Evolutionary conservation across 371 early-diverging fungal species (phyloP).

Genomic region (Rhizopus microsporus): DNA sequence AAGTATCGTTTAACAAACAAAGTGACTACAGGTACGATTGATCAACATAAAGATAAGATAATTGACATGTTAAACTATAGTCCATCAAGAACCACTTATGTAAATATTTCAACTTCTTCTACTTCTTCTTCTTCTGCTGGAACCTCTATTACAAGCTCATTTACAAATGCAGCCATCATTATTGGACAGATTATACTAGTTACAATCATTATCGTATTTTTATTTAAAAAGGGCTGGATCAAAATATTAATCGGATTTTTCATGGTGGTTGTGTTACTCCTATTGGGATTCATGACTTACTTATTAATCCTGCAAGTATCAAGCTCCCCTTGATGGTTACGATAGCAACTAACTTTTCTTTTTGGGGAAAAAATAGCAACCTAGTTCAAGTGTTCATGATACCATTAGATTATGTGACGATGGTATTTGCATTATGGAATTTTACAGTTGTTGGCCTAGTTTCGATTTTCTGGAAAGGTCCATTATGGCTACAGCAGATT

Average conservation of each 20-base stretch:
- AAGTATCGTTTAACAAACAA: conserved; percentile 58
- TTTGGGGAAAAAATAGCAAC: conserved; percentile 27
- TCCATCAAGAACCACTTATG: conserved; percentile 54
- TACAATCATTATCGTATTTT: conserved; percentile 72
- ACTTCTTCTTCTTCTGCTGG: conserved; percentile 5
- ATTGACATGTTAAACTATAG: conserved; percentile 18
- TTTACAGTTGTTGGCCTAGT: conserved; percentile 75
- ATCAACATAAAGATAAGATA: not conserved
- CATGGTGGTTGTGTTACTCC: conserved; percentile 66
- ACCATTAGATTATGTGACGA: conserved; percentile 76
- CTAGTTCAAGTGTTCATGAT: conserved; percentile 63
- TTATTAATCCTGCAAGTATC: conserved; percentile 53
- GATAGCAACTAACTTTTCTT: conserved; percentile 8
- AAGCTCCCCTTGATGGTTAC: conserved; percentile 8
- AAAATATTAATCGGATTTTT: conserved; percentile 80
- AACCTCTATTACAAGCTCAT: conserved; percentile 36
- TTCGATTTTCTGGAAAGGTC: conserved; percentile 84
- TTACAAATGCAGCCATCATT: conserved; percentile 71
- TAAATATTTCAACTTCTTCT: conserved; percentile 29
- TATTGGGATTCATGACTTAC: conserved; percentile 81
- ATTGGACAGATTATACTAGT: conserved; percentile 78
- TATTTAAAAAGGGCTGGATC: conserved; percentile 77
- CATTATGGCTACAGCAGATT: conserved; percentile 73
- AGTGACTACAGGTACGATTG: conserved; percentile 57
- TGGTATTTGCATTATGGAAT: conserved; percentile 81